phyloP scores from a whole-genome alignment of 768 basidiomycete species.

The Ramaria rubella region DNA sequence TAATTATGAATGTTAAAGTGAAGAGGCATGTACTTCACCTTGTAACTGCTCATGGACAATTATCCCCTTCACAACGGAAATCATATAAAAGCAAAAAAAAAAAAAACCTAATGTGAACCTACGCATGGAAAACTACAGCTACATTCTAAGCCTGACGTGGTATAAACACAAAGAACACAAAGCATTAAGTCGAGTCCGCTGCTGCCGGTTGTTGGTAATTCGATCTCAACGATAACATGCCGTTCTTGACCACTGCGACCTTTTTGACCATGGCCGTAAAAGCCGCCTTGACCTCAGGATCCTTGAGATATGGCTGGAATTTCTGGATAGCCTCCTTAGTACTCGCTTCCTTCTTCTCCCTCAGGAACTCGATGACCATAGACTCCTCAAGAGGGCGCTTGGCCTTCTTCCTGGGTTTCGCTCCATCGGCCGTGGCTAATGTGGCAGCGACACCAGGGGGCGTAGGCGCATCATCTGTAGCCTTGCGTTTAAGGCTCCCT shows the following conservation, averaged over 20 bases:
- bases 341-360: constrained; percentile 53
- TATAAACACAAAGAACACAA: constrained; percentile 38
- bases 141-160: not conserved
- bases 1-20: no score
- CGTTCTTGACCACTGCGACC: constrained; percentile 65
- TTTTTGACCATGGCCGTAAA: constrained; percentile 79
- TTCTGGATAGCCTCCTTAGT: constrained; percentile 77
- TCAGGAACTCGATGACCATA: constrained; percentile 73
- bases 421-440: constrained; percentile 11
- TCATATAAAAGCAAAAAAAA: no score
- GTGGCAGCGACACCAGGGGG: constrained; percentile 4
- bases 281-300: constrained; percentile 59
- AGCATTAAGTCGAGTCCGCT: no score
- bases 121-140: not conserved
- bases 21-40: no score
- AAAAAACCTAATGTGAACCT: no score
- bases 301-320: constrained; percentile 63
- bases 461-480: constrained; percentile 31
- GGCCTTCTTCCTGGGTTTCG: constrained; percentile 41
- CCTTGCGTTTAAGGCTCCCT: constrained; percentile 56
- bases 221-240: constrained; percentile 48
- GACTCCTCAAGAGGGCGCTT: constrained; percentile 38
- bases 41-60: no score
- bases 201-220: no score
- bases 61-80: no score